phyloP scores from a whole-genome alignment of 1,284 basidiomycete genomes.

The Golubevia pallescens region DNA sequence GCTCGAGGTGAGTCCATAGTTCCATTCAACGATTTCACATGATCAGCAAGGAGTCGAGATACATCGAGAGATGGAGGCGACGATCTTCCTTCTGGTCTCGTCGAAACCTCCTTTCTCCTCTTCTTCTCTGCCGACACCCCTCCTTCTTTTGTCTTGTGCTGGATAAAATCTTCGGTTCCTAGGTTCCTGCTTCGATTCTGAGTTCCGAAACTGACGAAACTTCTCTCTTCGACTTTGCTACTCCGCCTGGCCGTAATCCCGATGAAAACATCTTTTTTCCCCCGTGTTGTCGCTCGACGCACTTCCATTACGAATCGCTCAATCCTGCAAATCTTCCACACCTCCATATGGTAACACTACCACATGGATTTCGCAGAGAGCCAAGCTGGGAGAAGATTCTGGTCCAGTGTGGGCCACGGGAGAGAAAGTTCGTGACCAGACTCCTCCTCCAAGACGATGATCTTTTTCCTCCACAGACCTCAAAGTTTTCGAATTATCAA shows the following conservation, averaged over 20 bases:
- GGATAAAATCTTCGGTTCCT: no score
- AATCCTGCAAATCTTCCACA: neutral
- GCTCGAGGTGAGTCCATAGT: constrained; percentile 26
- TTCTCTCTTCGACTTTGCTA: neutral
- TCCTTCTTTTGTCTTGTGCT: no score
- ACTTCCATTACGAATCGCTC: no score
- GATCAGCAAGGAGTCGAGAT: no score
- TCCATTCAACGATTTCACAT: no score
- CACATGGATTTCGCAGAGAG: no score
- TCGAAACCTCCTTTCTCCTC: neutral
- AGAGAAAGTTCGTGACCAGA: constrained; percentile 21
- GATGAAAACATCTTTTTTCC: neutral
- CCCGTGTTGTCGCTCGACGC: neutral
- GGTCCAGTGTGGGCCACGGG: constrained; percentile 38
- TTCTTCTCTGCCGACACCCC: neutral
- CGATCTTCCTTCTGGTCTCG: no score
- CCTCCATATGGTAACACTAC: neutral
- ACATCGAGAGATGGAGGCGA: no score
- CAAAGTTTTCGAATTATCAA: no score
- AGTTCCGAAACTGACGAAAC: neutral
- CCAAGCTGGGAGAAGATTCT: constrained; percentile 28
- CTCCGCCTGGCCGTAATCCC: neutral
- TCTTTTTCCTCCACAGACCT: no score
- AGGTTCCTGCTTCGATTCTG: no score
- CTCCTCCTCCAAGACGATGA: constrained; percentile 29